Percentiles rank a stretch among this genome's conserved stretches.
These are phyloP conservation scores for Alternaria postmessia DNA, from an alignment of 2,329 filamentous ascomycete genomes.

Conservation along the genomic window DNA sequence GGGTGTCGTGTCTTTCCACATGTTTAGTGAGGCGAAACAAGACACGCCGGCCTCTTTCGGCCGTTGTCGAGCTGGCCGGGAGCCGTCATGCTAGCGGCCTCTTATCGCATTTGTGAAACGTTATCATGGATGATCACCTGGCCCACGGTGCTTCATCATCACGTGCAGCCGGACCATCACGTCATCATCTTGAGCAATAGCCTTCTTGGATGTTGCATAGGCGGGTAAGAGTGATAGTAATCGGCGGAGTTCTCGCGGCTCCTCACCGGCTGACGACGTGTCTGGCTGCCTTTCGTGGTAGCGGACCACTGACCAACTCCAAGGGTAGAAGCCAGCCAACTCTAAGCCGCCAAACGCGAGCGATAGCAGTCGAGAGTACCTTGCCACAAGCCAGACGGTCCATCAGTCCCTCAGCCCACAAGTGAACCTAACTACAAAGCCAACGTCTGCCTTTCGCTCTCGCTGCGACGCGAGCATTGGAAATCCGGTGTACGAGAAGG, in stretches of 20 bases:
- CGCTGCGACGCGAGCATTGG: constrained; percentile 4
- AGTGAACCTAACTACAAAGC: not conserved
- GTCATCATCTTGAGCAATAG: constrained; percentile 9
- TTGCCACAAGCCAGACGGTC: not conserved
- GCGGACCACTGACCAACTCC: not conserved
- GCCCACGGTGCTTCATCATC: not conserved
- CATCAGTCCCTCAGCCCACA: not conserved
- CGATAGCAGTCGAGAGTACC: not conserved
- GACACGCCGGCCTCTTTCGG: constrained; percentile 4
- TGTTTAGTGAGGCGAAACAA: constrained; percentile 9
- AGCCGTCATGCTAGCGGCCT: not conserved
- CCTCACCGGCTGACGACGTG: constrained; percentile 10
- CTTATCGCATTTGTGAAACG: constrained; percentile 9
- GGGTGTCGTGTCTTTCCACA: not conserved
- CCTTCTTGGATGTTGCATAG: not conserved
- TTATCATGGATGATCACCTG: constrained; percentile 12
- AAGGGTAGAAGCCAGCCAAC: not conserved
- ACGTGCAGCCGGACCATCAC: constrained; percentile 11
- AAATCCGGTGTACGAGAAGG: constrained; percentile 13
- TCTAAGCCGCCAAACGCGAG: not conserved
- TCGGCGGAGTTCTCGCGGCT: constrained; percentile 1
- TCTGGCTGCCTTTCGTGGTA: constrained; percentile 3
- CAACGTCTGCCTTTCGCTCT: not conserved
- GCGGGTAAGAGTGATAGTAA: not conserved
- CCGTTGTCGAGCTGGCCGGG: not conserved